These are phyloP conservation scores for Colletotrichum lupini DNA, from an alignment of 2,329 filamentous ascomycete genomes.

Conservation along the genomic window DNA sequence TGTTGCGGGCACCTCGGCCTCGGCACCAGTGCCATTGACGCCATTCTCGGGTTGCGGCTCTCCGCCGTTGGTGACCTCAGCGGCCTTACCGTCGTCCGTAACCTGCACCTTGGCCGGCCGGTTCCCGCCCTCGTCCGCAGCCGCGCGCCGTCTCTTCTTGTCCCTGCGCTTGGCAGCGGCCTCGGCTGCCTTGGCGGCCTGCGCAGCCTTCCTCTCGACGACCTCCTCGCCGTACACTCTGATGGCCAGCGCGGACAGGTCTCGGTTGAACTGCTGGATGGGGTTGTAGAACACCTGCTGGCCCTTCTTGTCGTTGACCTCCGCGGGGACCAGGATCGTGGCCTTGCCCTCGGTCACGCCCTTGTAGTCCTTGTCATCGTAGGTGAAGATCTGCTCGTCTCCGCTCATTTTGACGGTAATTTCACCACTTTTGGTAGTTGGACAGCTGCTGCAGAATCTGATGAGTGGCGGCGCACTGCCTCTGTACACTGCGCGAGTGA, in stretches of 20 bases:
- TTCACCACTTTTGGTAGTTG: neutral
- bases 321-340: slow-evolving; percentile 65
- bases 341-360: slow-evolving; percentile 67
- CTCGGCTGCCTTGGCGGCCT: slow-evolving; percentile 48
- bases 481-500: neutral
- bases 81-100: slow-evolving; percentile 27
- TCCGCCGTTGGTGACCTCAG: slow-evolving; percentile 32
- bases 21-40: slow-evolving; percentile 32
- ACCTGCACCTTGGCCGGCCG: slow-evolving; percentile 44
- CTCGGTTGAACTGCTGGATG: slow-evolving; percentile 98
- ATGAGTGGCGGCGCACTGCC: neutral
- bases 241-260: slow-evolving; percentile 92
- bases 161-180: slow-evolving; percentile 43
- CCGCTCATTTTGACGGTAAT: slow-evolving; percentile 41
- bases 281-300: slow-evolving; percentile 98
- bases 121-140: slow-evolving; percentile 61
- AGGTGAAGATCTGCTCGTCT: slow-evolving; percentile 46
- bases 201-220: slow-evolving; percentile 58
- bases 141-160: slow-evolving; percentile 54
- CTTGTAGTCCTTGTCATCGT: slow-evolving; percentile 61
- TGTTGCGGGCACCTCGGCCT: slow-evolving; percentile 25
- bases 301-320: slow-evolving; percentile 51
- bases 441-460: slow-evolving; percentile 14
- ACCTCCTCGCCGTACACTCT: slow-evolving; percentile 83
- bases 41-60: neutral